A percentile compares a stretch with the other conserved stretches of the same genome.
phyloP scores from a whole-genome alignment of 495 filamentous ascomycete species.

The Penicillium taxi region DNA sequence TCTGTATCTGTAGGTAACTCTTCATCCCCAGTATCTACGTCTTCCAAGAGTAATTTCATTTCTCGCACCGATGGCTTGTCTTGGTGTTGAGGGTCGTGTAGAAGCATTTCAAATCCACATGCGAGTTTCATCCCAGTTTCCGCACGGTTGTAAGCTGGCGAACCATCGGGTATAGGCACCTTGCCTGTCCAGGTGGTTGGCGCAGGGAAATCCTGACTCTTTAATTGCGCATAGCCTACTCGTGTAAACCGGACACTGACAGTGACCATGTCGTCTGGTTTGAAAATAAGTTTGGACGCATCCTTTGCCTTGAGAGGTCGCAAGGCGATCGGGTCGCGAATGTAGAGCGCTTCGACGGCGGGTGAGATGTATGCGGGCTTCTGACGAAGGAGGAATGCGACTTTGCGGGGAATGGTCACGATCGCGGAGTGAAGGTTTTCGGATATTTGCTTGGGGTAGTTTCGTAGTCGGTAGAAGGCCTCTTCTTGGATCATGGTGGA shows the following conservation, averaged over 20 bases:
- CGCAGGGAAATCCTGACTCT: conserved; percentile 72
- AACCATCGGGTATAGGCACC: conserved; percentile 28
- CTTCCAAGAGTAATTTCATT: conserved; percentile 65
- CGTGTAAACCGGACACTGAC: conserved; percentile 75
- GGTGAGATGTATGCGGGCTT: conserved; percentile 68
- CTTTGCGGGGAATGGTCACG: conserved; percentile 66
- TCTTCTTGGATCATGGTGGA: conserved; percentile 72
- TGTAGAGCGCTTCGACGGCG: conserved; percentile 85
- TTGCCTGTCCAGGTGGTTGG: conserved; percentile 54
- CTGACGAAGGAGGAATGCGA: conserved; percentile 72
- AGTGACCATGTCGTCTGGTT: conserved; percentile 69
- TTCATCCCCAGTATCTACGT: conserved; percentile 54
- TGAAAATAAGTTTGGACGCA: conserved; percentile 47
- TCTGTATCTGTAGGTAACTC: conserved; percentile 64
- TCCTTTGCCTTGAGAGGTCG: conserved; percentile 54
- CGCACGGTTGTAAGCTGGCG: conserved; percentile 36
- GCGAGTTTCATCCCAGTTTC: conserved; percentile 86
- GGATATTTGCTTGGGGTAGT: conserved; percentile 68
- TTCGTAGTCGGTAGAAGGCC: conserved; percentile 76
- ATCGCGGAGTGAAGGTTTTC: conserved; percentile 63
- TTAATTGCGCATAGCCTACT: conserved; percentile 83
- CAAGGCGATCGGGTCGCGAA: conserved; percentile 75
- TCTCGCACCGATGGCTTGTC: conserved; percentile 61
- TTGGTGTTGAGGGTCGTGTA: conserved; percentile 54
- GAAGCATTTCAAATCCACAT: conserved; percentile 85